Percentiles rank a stretch among this genome's conserved stretches.
phyloP scores from a whole-genome alignment of 2,329 filamentous ascomycete species.

The Fusarium veterinarium region DNA sequence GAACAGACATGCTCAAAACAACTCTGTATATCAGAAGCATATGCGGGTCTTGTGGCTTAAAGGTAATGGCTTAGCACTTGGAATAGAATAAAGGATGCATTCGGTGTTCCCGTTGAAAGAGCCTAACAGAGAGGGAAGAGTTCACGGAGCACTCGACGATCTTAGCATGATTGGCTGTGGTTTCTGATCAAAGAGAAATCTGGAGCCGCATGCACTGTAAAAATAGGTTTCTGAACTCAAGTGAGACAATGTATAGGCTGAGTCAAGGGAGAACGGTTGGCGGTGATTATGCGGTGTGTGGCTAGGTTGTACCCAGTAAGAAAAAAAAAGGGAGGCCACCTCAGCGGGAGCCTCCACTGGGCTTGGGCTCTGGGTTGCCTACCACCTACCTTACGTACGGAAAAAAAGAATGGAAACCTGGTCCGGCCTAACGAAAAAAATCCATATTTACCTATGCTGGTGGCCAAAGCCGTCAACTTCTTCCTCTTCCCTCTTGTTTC shows the following conservation, averaged over 20 bases:
- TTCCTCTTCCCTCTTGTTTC: conserved; percentile 39
- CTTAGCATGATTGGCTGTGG: neutral
- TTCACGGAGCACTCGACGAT: conserved; percentile 2
- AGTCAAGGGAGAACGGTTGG: conserved; percentile 25
- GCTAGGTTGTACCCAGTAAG: conserved; percentile 19
- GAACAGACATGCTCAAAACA: neutral
- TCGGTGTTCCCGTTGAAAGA: conserved; percentile 15
- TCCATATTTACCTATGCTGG: conserved; percentile 35
- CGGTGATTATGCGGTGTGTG: conserved; percentile 27
- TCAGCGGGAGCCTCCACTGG: conserved; percentile 14
- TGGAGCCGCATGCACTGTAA: conserved; percentile 12
- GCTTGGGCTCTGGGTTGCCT: neutral
- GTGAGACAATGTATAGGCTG: conserved; percentile 22
- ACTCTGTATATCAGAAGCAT: neutral
- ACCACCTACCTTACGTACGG: neutral
- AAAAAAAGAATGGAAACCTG: conserved; percentile 20
- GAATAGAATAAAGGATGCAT: conserved; percentile 1
- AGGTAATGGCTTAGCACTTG: neutral
- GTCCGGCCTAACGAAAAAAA: conserved; percentile 36
- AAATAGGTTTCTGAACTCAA: neutral
- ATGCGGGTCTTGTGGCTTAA: conserved; percentile 9
- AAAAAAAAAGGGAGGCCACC: conserved; percentile 10
- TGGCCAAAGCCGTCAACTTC: conserved; percentile 33
- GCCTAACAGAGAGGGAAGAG: neutral
- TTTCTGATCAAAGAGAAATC: neutral